Percentiles rank a stretch among this genome's conserved stretches.
These are phyloP conservation scores for Dioszegia aurantiaca DNA, from an alignment of 768 basidiomycete genomes.

Conservation along the genomic window DNA sequence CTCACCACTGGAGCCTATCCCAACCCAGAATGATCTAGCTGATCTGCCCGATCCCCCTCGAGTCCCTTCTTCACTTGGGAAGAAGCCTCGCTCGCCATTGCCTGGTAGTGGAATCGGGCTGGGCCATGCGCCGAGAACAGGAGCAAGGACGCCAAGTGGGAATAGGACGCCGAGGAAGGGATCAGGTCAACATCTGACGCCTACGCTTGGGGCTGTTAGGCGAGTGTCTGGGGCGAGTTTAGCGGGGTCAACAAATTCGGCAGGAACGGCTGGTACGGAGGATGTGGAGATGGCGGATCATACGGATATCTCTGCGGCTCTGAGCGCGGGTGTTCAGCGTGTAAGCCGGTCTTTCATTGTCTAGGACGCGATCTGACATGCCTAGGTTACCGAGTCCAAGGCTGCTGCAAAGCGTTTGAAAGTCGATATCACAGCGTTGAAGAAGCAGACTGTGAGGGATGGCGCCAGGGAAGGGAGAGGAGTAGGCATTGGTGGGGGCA, in stretches of 20 bases:
- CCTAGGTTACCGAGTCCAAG: constrained; percentile 68
- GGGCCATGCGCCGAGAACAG: constrained; percentile 2
- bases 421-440: constrained; percentile 57
- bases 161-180: constrained; percentile 8
- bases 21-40: background rate
- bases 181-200: constrained; percentile 14
- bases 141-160: constrained; percentile 14
- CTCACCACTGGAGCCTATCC: constrained; percentile 26
- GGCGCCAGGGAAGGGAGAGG: constrained; percentile 1
- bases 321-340: constrained; percentile 18
- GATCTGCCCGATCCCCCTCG: constrained; percentile 17
- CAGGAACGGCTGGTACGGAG: constrained; percentile 12
- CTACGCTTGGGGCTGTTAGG: constrained; percentile 13
- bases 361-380: background rate
- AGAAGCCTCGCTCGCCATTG: constrained; percentile 3
- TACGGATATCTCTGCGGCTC: constrained; percentile 21
- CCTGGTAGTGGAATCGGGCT: constrained; percentile 10
- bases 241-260: background rate
- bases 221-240: constrained; percentile 9
- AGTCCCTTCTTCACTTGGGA: constrained; percentile 14
- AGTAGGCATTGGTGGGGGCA: background rate
- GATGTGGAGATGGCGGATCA: constrained; percentile 23
- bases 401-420: constrained; percentile 72
- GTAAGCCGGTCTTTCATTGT: constrained; percentile 9
- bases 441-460: constrained; percentile 35